Evolutionary conservation across 2,329 filamentous ascomycete species (phyloP).

Genomic region (Myrmaecium sp.): DNA sequence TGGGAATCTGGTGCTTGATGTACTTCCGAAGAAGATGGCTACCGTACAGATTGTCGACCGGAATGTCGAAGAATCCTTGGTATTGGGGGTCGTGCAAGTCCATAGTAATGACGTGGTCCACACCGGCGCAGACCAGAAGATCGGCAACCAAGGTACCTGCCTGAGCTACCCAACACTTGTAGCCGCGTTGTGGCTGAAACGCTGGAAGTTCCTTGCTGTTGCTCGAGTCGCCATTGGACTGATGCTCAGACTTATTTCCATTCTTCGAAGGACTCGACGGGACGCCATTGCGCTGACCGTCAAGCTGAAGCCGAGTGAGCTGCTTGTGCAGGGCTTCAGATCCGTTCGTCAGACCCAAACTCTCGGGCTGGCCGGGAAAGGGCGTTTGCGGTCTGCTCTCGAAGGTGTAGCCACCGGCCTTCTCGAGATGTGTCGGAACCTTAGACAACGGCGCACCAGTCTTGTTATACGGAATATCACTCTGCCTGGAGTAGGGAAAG

Average conservation of each 20-base stretch:
- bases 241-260: conserved; percentile 2
- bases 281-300: conserved; percentile 33
- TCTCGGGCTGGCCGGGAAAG: conserved; percentile 51
- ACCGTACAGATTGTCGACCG: conserved; percentile 92
- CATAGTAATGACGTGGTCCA: conserved; percentile 96
- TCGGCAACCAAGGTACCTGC: conserved; percentile 90
- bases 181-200: conserved; percentile 74
- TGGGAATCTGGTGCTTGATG: conserved; percentile 65
- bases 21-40: conserved; percentile 53
- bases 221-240: conserved; percentile 40
- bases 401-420: conserved; percentile 54
- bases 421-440: conserved; percentile 28
- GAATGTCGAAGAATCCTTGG: conserved; percentile 97
- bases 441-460: conserved; percentile 73
- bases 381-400: conserved; percentile 85
- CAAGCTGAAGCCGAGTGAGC: conserved; percentile 50
- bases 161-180: conserved; percentile 97
- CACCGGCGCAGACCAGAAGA: conserved; percentile 83
- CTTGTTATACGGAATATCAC: conserved; percentile 95
- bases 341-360: conserved; percentile 47
- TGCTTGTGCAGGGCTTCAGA: conserved; percentile 55
- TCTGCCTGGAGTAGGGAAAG: conserved; percentile 93
- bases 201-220: conserved; percentile 34
- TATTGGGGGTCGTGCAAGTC: conserved; percentile 93
- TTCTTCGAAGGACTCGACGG: conserved; percentile 5